Evolutionary conservation across 2,329 filamentous ascomycete species (phyloP), one percentile per base, ranked within the genome.

Genomic region (Penicillium sp.): DNA sequence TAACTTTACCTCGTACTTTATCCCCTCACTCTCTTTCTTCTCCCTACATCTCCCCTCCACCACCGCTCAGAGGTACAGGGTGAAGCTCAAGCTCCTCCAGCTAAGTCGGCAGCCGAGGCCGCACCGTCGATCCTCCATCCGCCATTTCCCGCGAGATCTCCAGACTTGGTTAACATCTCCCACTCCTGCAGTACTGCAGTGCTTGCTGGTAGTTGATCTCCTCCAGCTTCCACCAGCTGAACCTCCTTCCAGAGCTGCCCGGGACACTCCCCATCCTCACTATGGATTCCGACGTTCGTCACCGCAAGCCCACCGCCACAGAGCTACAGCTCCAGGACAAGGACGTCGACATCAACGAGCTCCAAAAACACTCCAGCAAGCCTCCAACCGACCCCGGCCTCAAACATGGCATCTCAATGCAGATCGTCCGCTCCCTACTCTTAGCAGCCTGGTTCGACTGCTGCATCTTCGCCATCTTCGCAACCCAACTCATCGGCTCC

Each of bases 401-500:
- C 49, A 78, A 78, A 58, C 74, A 80, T 71, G 75, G 75, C 20
- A 60, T 72, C 36, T 61, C 68, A 10, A 73, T 74, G 64, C 78
- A 80, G 53, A 49, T 78, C 15, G 37, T 78, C 21, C 75, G 78
- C 26, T 74, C 75, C 27, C 54, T 79, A n/a, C 47, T 74, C 9
- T 68, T 79, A 20, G 58, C 71, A 29, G 69, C 71, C 18, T 80
- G 75, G 75, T 75, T 78, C 54, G 67, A 74, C 53, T 70, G 70
- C 50, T 76, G 73, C 55, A 70, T 68, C 44, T 49, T 75, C 40
- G 60, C 66, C 48, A 75, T 76, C 57, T 76, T 80, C 54, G 76
- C 75, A 32, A 85, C 83, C 5, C 84, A 87, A 60, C 72, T 85
- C 52, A 71, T 86, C 39, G 84, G 84, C 13, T 75, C 80, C 7